Base-by-base conservation (phyloP, 495 filamentous ascomycete species). In the Polyplosphaeria fusca region DNA sequence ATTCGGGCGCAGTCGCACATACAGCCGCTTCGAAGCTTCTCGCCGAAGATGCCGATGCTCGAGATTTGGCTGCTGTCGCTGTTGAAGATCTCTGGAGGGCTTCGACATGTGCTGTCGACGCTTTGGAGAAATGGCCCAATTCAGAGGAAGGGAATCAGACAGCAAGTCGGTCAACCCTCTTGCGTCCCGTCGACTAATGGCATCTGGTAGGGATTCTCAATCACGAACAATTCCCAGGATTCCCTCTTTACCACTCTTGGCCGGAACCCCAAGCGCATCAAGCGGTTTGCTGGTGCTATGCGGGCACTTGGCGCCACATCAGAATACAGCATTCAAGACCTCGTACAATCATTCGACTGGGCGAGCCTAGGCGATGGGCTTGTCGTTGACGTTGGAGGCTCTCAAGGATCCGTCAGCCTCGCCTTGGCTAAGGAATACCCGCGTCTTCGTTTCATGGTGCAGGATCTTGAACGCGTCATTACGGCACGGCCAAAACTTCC, bases 381-480 rank as follows among this genome's bases (percentile, higher is more conserved):
- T 37, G 7, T 30, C 18, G 37, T 16, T 23, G 37, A 58, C 32
- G 47, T 61, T 18, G 58, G 58, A 9, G 58, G 58, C 12, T 44
- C 38, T 5, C 32, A 44, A 7, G 58, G 52, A 23, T 19, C 18
- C 18, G 44, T 49, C 4, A 25, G 32, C 28, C 24, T 55, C n/a
- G 44, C 52, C 9, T 7, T 61, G 12, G 51, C 51, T 3, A 32
- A 51, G 25, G 32, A 43, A 18, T 61, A 46, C 52, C 51, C 52
- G 16, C 18, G 28, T 22, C 22, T 60, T 13, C 41, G 30, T 12
- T 54, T 46, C 30, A 40, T 60, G 4, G 40, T 54, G 0, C 56
- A 53, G 20, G 56, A 60, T 24, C 30, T 54, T 18, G 43, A 39
- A 3, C 47, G 47, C 5, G 61, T 58, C 11, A 37, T 72, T 22